Evolutionary conservation across 805 yeast species (phyloP).

Genomic region (Candida tibetensis): DNA sequence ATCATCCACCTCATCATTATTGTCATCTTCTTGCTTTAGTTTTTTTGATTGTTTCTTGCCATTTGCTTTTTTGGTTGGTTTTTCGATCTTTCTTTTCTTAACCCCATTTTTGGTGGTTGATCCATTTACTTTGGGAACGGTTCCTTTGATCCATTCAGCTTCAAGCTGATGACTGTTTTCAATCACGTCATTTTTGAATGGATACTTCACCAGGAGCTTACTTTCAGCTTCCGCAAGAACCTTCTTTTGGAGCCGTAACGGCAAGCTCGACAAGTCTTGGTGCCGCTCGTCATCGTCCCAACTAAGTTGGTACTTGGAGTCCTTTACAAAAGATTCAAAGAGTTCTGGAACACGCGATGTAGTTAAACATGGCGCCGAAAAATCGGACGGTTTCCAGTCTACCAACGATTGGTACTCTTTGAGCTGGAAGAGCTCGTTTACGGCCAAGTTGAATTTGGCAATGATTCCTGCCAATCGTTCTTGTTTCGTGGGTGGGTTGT

Average conservation of each 20-base stretch:
- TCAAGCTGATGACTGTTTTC: conserved; percentile 22
- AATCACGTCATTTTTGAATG: conserved; percentile 32
- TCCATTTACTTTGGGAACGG: neutral
- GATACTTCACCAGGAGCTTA: conserved; percentile 30
- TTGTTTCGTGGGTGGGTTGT: neutral
- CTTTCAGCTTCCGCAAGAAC: conserved; percentile 32
- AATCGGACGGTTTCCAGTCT: conserved; percentile 57
- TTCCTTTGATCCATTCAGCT: conserved; percentile 13
- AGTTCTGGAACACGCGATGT: conserved; percentile 29
- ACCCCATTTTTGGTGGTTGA: neutral
- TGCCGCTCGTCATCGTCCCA: conserved; percentile 33
- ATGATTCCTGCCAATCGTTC: conserved; percentile 40
- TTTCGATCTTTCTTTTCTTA: neutral
- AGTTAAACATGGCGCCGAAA: conserved; percentile 13
- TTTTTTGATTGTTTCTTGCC: neutral
- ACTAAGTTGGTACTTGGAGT: conserved; percentile 23
- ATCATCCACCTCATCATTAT: neutral
- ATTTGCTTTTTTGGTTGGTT: conserved; percentile 3
- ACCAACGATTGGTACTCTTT: conserved; percentile 58
- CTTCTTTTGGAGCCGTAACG: conserved; percentile 40
- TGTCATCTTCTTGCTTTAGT: neutral
- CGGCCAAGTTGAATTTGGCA: conserved; percentile 45
- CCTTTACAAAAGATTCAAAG: conserved; percentile 28
- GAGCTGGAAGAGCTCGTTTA: conserved; percentile 64
- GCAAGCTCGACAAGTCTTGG: conserved; percentile 28